Conservation (phyloP, 495 filamentous ascomycete genomes). For the Elasticomyces elasticus region DNA sequence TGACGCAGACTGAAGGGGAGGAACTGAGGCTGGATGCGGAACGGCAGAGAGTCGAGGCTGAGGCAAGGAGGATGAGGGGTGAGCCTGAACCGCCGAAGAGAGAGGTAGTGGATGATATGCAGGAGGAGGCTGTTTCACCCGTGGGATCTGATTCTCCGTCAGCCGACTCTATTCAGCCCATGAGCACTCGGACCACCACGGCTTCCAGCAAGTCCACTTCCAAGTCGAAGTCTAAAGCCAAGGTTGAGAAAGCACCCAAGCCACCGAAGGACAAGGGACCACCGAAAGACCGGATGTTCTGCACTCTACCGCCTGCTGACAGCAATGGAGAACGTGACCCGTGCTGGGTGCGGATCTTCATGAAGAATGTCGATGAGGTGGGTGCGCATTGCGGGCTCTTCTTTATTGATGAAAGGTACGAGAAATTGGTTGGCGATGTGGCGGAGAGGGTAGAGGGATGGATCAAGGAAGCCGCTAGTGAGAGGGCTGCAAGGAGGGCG, state of each 20-base stretch:
- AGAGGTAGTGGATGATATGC: not conserved
- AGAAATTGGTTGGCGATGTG: constrained; percentile 65
- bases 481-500: not conserved
- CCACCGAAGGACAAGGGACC: not conserved
- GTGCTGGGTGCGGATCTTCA: constrained; percentile 65
- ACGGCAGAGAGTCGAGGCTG: constrained; percentile 15
- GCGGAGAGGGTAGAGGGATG: constrained; percentile 59
- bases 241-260: not conserved
- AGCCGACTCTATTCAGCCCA: not conserved
- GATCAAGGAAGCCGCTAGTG: constrained; percentile 44
- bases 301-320: constrained; percentile 50
- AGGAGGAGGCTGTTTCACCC: not conserved
- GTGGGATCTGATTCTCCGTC: not conserved
- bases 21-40: constrained; percentile 12
- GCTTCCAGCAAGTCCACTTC: not conserved
- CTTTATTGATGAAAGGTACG: constrained; percentile 56
- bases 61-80: constrained; percentile 15
- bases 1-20: constrained; percentile 19
- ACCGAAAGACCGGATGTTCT: constrained; percentile 56
- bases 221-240: not conserved
- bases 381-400: constrained; percentile 79
- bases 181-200: not conserved
- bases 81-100: constrained; percentile 4
- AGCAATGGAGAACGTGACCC: constrained; percentile 44
- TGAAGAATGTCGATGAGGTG: constrained; percentile 77